These are phyloP conservation scores for Russula emetica DNA, from an alignment of 768 basidiomycete species.

Conservation along the genomic window DNA sequence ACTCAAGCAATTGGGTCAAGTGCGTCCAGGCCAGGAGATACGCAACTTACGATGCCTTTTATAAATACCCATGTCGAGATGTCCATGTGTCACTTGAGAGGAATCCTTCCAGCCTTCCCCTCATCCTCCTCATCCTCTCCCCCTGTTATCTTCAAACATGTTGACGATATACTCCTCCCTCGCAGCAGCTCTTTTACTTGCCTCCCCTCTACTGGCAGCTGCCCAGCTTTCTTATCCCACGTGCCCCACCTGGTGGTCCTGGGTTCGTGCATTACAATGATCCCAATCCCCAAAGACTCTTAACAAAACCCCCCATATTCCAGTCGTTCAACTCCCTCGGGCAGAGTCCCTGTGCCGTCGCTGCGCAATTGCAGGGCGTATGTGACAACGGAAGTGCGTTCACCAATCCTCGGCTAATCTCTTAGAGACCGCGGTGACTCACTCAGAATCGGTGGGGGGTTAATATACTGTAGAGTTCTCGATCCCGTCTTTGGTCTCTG, in stretches of 20 bases:
- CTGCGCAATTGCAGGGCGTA: slow-evolving; percentile 1
- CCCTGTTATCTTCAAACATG: background rate
- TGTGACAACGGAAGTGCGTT: slow-evolving; percentile 18
- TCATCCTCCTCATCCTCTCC: background rate
- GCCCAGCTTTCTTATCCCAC: background rate
- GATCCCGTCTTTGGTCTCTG: background rate
- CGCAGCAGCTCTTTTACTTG: background rate
- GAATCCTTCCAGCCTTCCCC: background rate
- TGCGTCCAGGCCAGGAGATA: too few species aligned
- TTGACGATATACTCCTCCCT: background rate
- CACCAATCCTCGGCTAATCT: background rate
- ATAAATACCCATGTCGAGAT: background rate
- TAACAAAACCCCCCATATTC: background rate
- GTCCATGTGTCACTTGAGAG: background rate
- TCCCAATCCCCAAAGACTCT: background rate
- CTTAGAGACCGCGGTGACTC: background rate
- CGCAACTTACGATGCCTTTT: background rate
- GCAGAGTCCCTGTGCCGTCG: slow-evolving; percentile 11
- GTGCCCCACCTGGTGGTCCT: slow-evolving; percentile 1
- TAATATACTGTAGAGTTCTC: background rate
- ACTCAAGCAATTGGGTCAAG: too few species aligned
- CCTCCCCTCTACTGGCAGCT: background rate
- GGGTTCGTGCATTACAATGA: slow-evolving; percentile 5
- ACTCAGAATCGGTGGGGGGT: background rate
- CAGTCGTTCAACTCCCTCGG: slow-evolving; percentile 18